phyloP scores from a whole-genome alignment of 2,329 filamentous ascomycete genomes.

The Aureobasidium mangrovei region DNA sequence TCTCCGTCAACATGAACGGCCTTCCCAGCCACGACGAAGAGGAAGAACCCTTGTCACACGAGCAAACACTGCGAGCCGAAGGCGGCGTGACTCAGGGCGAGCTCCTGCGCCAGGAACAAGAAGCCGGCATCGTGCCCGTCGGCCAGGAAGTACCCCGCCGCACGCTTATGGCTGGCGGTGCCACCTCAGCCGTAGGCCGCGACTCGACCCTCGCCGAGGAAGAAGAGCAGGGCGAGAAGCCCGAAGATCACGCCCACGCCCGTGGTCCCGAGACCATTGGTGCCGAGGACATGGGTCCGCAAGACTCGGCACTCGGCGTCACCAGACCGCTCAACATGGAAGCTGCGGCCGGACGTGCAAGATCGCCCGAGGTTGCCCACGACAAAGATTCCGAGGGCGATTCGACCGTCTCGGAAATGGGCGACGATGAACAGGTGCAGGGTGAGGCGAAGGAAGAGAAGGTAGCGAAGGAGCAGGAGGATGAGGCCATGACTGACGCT shows the following conservation, averaged over 20 bases:
- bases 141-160: constrained; percentile 40
- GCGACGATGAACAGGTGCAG: background rate
- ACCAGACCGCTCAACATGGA: constrained; percentile 31
- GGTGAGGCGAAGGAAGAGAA: background rate
- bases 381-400: constrained; percentile 6
- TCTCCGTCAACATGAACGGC: constrained; percentile 66
- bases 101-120: constrained; percentile 76
- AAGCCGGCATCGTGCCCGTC: constrained; percentile 67
- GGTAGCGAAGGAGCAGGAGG: background rate
- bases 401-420: background rate
- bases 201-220: constrained; percentile 26
- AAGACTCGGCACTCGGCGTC: constrained; percentile 35
- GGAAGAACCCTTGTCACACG: background rate
- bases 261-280: constrained; percentile 79
- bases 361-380: background rate
- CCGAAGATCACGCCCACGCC: constrained; percentile 63
- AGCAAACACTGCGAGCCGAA: constrained; percentile 29
- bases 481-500: background rate
- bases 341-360: constrained; percentile 29
- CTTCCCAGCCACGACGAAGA: constrained; percentile 25
- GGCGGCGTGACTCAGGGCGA: constrained; percentile 72
- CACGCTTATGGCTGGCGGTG: constrained; percentile 19
- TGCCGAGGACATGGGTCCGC: constrained; percentile 76
- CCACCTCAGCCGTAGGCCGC: constrained; percentile 21
- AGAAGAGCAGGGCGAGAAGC: constrained; percentile 31